Base-by-base conservation (phyloP, 768 basidiomycete species). In the Lentinula aciculospora region DNA sequence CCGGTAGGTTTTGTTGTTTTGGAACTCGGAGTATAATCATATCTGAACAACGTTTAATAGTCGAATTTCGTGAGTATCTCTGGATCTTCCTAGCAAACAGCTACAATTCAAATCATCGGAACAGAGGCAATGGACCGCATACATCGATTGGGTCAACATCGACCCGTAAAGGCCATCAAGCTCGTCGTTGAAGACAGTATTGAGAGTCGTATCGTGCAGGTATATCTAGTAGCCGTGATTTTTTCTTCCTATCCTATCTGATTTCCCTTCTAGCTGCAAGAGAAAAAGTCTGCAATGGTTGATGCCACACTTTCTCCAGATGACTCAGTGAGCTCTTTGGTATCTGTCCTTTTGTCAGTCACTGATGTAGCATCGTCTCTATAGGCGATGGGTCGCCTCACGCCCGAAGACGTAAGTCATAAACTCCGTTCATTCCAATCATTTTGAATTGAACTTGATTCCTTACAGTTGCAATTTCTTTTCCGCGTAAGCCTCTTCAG, bases 101-200 rank as follows among this genome's bases (percentile, higher is more conserved):
- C 40, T 25, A 32, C 40, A 36, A 64, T 6, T 51, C 60, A 17
- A 21, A 32, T 59, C 47, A 27, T n/a, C n/a, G n/a, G n/a, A 60
- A 61, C 80, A 91, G 88, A 94, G 81, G 93, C 92, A 2, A 98
- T 96, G 94, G 94, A 96, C 69, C 90, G 95, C 56, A 97, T 98
- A 60, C 95, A 98, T 73, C 88, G 94, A 59, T 77, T 97, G 42
- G 95, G 95, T n/a, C 94, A 98, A 71, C 88, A 85, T 62, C 82
- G 96, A 23, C 95, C 96, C 7, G 92, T 99, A 46, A 83, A 89
- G 64, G 94, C 94, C 15, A 92, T 93, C 70, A 96, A 98, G 66
- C 78, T 98, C 8, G 89, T 98, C 17, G 81, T 98, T 42, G 94
- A 98, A 71, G 95, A 99, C 68, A 92, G 91, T 59, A 98, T 99